phyloP scores from a whole-genome alignment of 2,329 filamentous ascomycete genomes.

The Lecanicillium sp. region DNA sequence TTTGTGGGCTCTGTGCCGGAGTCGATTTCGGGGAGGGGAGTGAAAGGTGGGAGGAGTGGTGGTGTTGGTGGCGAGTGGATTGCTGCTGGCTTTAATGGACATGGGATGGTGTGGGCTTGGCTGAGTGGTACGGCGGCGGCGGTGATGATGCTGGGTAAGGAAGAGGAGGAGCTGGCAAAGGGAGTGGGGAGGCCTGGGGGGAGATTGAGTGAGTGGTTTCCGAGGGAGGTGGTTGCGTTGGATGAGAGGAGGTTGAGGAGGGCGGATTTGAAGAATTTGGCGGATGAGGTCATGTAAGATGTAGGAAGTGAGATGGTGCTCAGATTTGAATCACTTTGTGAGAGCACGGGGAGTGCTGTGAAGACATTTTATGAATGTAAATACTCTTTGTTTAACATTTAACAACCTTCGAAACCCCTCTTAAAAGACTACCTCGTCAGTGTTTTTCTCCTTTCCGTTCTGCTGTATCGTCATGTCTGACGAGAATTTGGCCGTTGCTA shows the following conservation, averaged over 20 bases:
- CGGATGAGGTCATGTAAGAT: constrained; percentile 2
- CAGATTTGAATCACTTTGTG: not conserved
- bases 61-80: constrained; percentile 38
- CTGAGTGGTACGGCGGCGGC: constrained; percentile 39
- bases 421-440: too few relatives aligned
- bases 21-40: constrained; percentile 9
- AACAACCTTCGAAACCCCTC: too few relatives aligned
- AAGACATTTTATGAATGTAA: not conserved
- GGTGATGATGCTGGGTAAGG: constrained; percentile 35
- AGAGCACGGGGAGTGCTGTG: not conserved
- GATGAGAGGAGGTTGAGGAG: constrained; percentile 25
- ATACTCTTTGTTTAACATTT: not conserved
- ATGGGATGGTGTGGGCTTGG: constrained; percentile 49
- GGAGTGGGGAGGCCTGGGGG: constrained; percentile 28
- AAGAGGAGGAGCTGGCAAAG: constrained; percentile 19
- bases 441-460: too few relatives aligned
- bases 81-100: constrained; percentile 41
- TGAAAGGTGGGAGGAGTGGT: constrained; percentile 3
- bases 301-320: too few relatives aligned
- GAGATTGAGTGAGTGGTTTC: constrained; percentile 31
- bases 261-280: constrained; percentile 27
- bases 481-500: constrained; percentile 9
- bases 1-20: constrained; percentile 36
- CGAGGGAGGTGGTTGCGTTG: constrained; percentile 23
- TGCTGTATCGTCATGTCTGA: too few relatives aligned